These are phyloP conservation scores for Zygoascus biomembranicola DNA, from an alignment of 805 yeast genomes.

Conservation along the genomic window DNA sequence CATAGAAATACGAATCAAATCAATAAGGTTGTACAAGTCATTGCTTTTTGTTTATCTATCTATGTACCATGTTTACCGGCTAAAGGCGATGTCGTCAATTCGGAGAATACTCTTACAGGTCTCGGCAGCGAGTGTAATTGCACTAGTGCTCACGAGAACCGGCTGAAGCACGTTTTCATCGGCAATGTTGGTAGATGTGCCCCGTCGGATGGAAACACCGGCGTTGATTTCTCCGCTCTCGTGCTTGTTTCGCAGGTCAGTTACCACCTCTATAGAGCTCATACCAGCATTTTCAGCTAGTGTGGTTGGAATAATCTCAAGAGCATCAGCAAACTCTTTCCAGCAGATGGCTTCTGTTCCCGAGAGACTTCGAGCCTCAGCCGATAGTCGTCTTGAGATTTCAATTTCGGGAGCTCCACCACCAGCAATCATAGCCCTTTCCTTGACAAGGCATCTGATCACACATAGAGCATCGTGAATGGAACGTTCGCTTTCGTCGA, in stretches of 20 bases:
- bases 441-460: slow-evolving; percentile 76
- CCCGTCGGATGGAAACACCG: slow-evolving; percentile 92
- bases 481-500: slow-evolving; percentile 96
- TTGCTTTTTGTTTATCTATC: background rate
- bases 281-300: slow-evolving; percentile 93
- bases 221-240: slow-evolving; percentile 86
- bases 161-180: slow-evolving; percentile 97
- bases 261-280: slow-evolving; percentile 83
- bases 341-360: slow-evolving; percentile 89
- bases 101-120: slow-evolving; percentile 92
- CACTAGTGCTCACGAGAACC: slow-evolving; percentile 87
- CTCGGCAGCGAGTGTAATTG: slow-evolving; percentile 90
- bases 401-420: slow-evolving; percentile 99
- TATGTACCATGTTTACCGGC: slow-evolving; percentile 41
- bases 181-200: slow-evolving; percentile 84
- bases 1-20: background rate
- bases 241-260: slow-evolving; percentile 86
- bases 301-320: slow-evolving; percentile 89
- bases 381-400: slow-evolving; percentile 63
- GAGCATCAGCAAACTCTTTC: slow-evolving; percentile 85
- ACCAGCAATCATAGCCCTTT: slow-evolving; percentile 88
- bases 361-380: slow-evolving; percentile 61
- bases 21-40: background rate
- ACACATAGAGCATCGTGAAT: slow-evolving; percentile 97
- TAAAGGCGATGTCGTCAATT: slow-evolving; percentile 93